Evolutionary conservation across 768 basidiomycete species (phyloP).

Genomic region (Serpula lacrymans): DNA sequence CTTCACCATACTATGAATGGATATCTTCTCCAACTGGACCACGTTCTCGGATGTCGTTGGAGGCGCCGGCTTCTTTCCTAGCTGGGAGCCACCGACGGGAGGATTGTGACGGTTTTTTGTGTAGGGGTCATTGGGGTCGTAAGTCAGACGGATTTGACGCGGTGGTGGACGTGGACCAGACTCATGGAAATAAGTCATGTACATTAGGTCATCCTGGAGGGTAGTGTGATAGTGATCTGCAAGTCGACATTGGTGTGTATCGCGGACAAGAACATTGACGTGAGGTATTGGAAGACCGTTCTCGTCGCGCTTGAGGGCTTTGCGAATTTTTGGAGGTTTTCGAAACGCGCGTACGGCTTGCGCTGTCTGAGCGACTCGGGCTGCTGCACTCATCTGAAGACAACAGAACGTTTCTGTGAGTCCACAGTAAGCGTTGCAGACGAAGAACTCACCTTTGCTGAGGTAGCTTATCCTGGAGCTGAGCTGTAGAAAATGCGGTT

Average conservation of each 20-base stretch:
- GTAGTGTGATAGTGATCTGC: conserved; percentile 82
- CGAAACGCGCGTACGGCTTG: conserved; percentile 47
- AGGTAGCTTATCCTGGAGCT: too few relatives aligned
- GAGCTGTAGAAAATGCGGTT: too few relatives aligned
- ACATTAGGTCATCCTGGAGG: conserved; percentile 85
- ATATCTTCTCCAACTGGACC: conserved; percentile 76
- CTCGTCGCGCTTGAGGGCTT: conserved; percentile 44
- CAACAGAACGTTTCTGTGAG: too few relatives aligned
- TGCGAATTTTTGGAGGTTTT: conserved; percentile 44
- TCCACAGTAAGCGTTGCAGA: too few relatives aligned
- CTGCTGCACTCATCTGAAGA: conserved; percentile 12
- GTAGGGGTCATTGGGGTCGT: conserved; percentile 81
- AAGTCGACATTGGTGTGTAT: conserved; percentile 70
- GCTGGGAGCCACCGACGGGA: conserved; percentile 65
- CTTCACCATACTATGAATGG: conserved; percentile 84
- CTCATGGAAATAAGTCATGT: conserved; percentile 89
- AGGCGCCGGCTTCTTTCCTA: conserved; percentile 66
- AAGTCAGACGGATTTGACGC: conserved; percentile 60
- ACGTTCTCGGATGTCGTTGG: conserved; percentile 67
- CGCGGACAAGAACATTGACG: conserved; percentile 59
- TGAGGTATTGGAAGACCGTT: conserved; percentile 73
- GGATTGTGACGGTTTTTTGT: conserved; percentile 73
- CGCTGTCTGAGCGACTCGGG: conserved; percentile 8
- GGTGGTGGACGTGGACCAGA: conserved; percentile 47
- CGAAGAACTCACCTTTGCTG: too few relatives aligned